These are phyloP conservation scores for Penicillium daleae DNA, from an alignment of 495 filamentous ascomycete genomes.

Conservation along the genomic window DNA sequence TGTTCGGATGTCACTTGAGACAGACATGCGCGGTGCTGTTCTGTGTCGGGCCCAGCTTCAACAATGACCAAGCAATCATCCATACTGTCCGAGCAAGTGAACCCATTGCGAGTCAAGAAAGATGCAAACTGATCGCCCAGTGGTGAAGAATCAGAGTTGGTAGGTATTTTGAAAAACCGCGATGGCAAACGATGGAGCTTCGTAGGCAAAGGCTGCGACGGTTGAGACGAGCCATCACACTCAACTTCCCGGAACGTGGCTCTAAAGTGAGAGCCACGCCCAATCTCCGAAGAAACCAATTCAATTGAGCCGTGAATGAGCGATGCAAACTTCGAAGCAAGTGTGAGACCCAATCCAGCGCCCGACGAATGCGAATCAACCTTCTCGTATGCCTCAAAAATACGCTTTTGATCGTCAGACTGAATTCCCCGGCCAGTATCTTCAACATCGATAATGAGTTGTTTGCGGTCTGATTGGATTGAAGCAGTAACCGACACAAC, in stretches of 20 bases:
- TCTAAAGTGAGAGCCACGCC: constrained; percentile 22
- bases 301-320: constrained; percentile 17
- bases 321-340: constrained; percentile 20
- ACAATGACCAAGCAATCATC: constrained; percentile 14
- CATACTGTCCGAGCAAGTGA: neutral
- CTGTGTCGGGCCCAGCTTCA: constrained; percentile 4
- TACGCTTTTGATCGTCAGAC: constrained; percentile 16
- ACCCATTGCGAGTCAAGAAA: constrained; percentile 6
- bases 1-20: constrained; percentile 5
- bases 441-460: constrained; percentile 18
- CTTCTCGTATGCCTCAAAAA: constrained; percentile 25
- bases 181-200: constrained; percentile 6
- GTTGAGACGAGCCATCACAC: neutral
- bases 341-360: constrained; percentile 24
- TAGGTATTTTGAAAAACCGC: constrained; percentile 1
- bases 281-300: constrained; percentile 19
- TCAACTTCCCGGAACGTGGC: constrained; percentile 16
- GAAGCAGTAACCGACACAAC: constrained; percentile 11
- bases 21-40: constrained; percentile 9
- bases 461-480: constrained; percentile 1
- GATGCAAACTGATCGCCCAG: neutral
- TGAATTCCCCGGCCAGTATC: constrained; percentile 22
- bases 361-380: constrained; percentile 15
- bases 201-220: neutral
- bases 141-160: neutral